phyloP scores from a whole-genome alignment of 352 stramenopile species.

The Phytophthora palmivora region DNA sequence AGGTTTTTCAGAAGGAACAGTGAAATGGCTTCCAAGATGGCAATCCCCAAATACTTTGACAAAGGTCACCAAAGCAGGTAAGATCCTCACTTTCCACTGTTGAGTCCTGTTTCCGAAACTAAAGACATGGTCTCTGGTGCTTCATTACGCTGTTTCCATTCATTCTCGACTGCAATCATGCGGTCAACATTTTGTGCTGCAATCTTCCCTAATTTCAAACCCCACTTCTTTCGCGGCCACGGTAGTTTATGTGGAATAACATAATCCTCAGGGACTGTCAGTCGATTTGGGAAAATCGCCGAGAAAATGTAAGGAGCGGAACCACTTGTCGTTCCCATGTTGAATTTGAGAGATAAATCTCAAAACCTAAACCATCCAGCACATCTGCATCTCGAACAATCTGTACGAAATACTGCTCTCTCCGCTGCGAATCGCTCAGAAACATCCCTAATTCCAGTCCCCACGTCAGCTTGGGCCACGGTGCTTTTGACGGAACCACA shows the following conservation, averaged over 20 bases:
- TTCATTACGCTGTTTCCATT: slow-evolving; percentile 23
- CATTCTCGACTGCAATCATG: slow-evolving; percentile 2
- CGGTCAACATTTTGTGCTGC: slow-evolving; percentile 20
- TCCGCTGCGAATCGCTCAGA: slow-evolving; percentile 22
- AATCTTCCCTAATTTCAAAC: slow-evolving; percentile 28
- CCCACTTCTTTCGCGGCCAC: slow-evolving; percentile 36
- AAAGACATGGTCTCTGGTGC: slow-evolving; percentile 1
- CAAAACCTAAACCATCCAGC: slow-evolving; percentile 30
- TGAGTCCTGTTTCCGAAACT: slow-evolving; percentile 13
- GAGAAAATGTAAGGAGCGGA: slow-evolving; percentile 35
- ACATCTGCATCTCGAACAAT: slow-evolving; percentile 25
- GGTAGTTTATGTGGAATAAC: slow-evolving; percentile 27
- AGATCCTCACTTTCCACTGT: slow-evolving; percentile 29
- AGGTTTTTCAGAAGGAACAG: slow-evolving; percentile 31
- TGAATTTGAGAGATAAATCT: slow-evolving; percentile 26
- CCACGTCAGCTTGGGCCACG: slow-evolving; percentile 40
- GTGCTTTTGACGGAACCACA: slow-evolving; percentile 23
- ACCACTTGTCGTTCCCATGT: slow-evolving; percentile 31
- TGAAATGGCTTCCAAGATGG: slow-evolving; percentile 28
- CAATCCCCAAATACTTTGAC: slow-evolving; percentile 35
- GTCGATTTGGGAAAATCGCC: slow-evolving; percentile 14
- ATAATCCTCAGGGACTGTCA: slow-evolving; percentile 20
- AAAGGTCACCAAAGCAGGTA: slow-evolving; percentile 30
- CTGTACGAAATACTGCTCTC: slow-evolving; percentile 41
- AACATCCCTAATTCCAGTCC: slow-evolving; percentile 30